Evolutionary conservation across 2,329 filamentous ascomycete genomes (phyloP).

Genomic region (Aureobasidium uvarum): DNA sequence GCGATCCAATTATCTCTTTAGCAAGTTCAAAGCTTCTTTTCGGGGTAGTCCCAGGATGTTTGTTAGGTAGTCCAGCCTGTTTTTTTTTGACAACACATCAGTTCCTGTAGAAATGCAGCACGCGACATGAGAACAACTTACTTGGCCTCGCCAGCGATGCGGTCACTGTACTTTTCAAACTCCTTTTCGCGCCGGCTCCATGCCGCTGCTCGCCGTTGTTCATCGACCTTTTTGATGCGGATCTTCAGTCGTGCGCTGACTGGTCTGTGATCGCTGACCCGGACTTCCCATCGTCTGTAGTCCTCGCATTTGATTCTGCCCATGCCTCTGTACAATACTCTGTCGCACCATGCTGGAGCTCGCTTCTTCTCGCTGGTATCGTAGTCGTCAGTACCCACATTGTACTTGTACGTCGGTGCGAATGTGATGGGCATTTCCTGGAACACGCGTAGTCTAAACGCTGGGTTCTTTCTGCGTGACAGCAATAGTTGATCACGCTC

Average conservation of each 20-base stretch:
- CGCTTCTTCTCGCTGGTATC: constrained; percentile 87
- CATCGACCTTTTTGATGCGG: constrained; percentile 76
- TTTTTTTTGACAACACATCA: background rate
- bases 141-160: constrained; percentile 72
- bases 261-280: constrained; percentile 87
- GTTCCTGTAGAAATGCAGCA: background rate
- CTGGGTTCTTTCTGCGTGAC: constrained; percentile 82
- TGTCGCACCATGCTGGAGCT: constrained; percentile 94
- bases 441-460: constrained; percentile 84
- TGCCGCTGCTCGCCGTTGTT: constrained; percentile 61
- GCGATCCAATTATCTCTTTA: constrained; percentile 19
- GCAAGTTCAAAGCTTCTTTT: constrained; percentile 48
- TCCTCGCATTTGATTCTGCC: constrained; percentile 83
- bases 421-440: constrained; percentile 89
- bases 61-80: constrained; percentile 63
- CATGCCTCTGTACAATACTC: constrained; percentile 78
- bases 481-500: constrained; percentile 92
- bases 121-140: constrained; percentile 50
- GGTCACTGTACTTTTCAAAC: constrained; percentile 69
- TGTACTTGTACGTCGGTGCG: constrained; percentile 97
- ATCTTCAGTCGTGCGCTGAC: constrained; percentile 84
- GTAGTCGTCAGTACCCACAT: constrained; percentile 90
- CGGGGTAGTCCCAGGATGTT: constrained; percentile 59
- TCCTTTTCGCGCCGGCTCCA: constrained; percentile 73
- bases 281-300: constrained; percentile 84